Base-by-base conservation (phyloP, 2,329 filamentous ascomycete genomes). In the Alternaria atra region DNA sequence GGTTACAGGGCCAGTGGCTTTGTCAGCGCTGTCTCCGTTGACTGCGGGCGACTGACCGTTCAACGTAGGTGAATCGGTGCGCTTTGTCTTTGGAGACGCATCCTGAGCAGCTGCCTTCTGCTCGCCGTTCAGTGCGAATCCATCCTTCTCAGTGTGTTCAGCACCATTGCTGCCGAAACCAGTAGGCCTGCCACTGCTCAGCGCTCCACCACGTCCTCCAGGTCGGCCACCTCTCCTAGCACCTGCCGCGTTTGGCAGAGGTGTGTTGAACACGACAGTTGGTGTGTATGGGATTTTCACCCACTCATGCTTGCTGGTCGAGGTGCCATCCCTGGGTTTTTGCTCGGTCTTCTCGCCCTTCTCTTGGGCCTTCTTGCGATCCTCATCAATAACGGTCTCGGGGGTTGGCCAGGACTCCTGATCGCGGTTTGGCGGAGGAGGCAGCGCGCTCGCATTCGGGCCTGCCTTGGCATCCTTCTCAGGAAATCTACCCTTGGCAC, bases 401-500 rank as follows among this genome's bases (percentile, higher is more conserved):
- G 93, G 93, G 3, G 94, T 98, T 15, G 95, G 95, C 95, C 95
- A 99, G 20, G 89, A 89, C 54, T 88, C 83, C 51, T 92, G 85
- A 77, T 98, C 94, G 60, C 87, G 89, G 47, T 92, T 90, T 2
- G 91, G 85, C 27, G 91, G 91, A 34, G 87, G 83, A 42, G 81
- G 75, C 46, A 78, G 72, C 13, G 74, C 75, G n/a, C 61, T 63
- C 12, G 69, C 40, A 6, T 59, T 27, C 23, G 69, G 34, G 5
- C 59, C 29, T 23, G 61, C 43, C 52, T 70, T 77, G 25, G 48
- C 37, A 7, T 78, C 73, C 58, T 73, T 78, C 40, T 79, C 76
- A 4, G 61, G 59, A 12, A 66, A 56, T 51, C 65, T 71, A 58
- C 66, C 66, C 60, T 73, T 77, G n/a, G 52, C 27, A 30, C 67